Percentiles rank a stretch among this genome's conserved stretches.
phyloP scores from a whole-genome alignment of 257 asterid genomes.

The Lycium ferocissimum region DNA sequence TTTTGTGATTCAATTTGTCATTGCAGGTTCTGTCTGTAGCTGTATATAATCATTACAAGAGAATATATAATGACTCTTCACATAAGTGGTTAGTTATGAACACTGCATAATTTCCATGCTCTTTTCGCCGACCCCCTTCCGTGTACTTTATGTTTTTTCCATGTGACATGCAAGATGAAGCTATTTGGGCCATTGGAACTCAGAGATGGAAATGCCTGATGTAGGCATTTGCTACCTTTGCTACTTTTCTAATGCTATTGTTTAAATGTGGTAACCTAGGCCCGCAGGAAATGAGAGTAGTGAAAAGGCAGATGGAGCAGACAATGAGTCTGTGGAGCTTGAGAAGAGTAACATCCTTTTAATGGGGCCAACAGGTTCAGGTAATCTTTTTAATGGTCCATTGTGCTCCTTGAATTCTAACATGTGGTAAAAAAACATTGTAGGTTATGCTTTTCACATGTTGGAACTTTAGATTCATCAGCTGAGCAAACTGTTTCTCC shows the following conservation, averaged over 20 bases:
- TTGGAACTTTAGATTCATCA: background rate
- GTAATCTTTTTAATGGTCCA: constrained; percentile 56
- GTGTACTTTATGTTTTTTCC: background rate
- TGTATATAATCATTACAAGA: constrained; percentile 97
- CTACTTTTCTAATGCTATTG: constrained; percentile 30
- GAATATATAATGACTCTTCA: constrained; percentile 76
- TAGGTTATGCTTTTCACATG: background rate
- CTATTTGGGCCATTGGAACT: constrained; percentile 8
- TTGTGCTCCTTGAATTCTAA: background rate
- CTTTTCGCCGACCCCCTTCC: background rate
- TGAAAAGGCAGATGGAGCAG: constrained; percentile 59
- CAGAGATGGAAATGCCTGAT: constrained; percentile 1
- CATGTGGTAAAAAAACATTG: background rate
- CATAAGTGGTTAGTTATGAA: constrained; percentile 72
- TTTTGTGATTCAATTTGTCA: constrained; percentile 3
- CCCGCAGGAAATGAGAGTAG: constrained; percentile 64
- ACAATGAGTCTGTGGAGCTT: constrained; percentile 79
- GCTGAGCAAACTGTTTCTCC: constrained; percentile 2
- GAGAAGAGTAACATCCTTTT: constrained; percentile 98
- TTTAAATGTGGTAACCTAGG: constrained; percentile 68
- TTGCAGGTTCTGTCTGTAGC: constrained; percentile 97
- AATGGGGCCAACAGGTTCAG: constrained; percentile 99
- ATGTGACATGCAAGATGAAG: background rate
- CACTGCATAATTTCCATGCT: background rate
- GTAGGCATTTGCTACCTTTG: background rate